phyloP scores from a whole-genome alignment of 805 yeast species.

The Candida maris region DNA sequence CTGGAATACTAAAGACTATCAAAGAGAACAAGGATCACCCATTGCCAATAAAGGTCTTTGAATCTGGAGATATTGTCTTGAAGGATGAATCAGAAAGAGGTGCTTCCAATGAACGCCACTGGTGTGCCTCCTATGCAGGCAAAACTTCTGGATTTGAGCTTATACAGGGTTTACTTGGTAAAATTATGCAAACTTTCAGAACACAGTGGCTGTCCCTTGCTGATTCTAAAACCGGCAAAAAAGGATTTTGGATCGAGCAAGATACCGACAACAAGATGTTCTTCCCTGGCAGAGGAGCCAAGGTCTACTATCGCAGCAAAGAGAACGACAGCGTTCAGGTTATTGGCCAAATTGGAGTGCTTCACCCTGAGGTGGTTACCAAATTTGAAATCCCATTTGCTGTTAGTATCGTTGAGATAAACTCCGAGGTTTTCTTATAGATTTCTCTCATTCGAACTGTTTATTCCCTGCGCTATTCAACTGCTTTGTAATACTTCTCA shows the following conservation, averaged over 20 bases:
- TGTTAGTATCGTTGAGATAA: constrained; percentile 85
- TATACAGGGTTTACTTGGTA: constrained; percentile 91
- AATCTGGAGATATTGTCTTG: constrained; percentile 90
- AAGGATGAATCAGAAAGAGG: constrained; percentile 83
- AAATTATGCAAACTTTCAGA: constrained; percentile 94
- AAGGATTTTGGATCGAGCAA: constrained; percentile 87
- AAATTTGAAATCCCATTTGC: constrained; percentile 90
- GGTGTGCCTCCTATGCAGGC: constrained; percentile 93
- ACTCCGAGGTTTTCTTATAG: constrained; percentile 81
- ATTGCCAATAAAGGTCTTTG: constrained; percentile 92
- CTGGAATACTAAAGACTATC: constrained; percentile 92
- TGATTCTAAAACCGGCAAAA: constrained; percentile 46
- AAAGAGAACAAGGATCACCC: constrained; percentile 95
- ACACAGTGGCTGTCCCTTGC: constrained; percentile 64
- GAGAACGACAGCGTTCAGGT: constrained; percentile 53
- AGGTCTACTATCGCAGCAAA: constrained; percentile 65
- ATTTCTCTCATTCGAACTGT: not conserved
- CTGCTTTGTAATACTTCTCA: not conserved
- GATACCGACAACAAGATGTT: constrained; percentile 63
- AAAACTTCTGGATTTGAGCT: constrained; percentile 92
- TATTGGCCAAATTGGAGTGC: constrained; percentile 86
- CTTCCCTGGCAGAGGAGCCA: constrained; percentile 98
- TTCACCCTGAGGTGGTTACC: constrained; percentile 90
- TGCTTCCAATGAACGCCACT: constrained; percentile 88
- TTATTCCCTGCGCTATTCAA: not conserved